Conservation (phyloP, 2,329 filamentous ascomycete species). For the Aspergillus candidus region DNA sequence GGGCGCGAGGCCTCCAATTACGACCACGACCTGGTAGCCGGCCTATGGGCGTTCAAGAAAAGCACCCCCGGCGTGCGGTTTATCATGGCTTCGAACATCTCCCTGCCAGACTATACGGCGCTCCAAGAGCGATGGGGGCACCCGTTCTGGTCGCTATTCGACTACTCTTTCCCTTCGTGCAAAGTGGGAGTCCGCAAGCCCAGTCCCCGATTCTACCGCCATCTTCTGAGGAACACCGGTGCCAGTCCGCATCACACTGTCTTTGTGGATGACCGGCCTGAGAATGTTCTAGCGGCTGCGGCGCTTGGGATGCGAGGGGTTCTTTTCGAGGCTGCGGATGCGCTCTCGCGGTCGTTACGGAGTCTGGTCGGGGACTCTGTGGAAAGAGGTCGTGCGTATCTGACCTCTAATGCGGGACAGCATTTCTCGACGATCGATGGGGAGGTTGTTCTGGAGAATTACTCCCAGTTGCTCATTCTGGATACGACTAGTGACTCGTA, state of each 20-base stretch:
- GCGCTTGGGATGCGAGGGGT: conserved; percentile 26
- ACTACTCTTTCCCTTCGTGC: conserved; percentile 30
- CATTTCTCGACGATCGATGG: conserved; percentile 17
- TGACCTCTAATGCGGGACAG: not conserved
- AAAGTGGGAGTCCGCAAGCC: conserved; percentile 32
- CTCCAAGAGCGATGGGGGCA: not conserved
- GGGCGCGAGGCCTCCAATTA: too few relatives aligned
- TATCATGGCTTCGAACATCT: not conserved
- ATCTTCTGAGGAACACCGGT: conserved; percentile 22
- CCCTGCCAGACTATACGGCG: not conserved
- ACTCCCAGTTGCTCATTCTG: conserved; percentile 25
- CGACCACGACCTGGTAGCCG: too few relatives aligned
- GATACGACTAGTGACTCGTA: conserved; percentile 17
- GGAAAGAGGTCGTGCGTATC: conserved; percentile 3
- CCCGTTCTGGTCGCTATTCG: conserved; percentile 26
- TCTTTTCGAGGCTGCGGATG: not conserved
- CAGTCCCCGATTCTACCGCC: conserved; percentile 26
- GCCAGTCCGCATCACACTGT: conserved; percentile 13
- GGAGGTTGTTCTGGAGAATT: conserved; percentile 21
- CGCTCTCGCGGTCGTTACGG: not conserved
- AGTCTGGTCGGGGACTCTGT: conserved; percentile 6
- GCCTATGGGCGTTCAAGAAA: too few relatives aligned
- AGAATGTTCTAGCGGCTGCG: conserved; percentile 22
- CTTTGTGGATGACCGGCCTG: conserved; percentile 27
- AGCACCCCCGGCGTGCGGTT: too few relatives aligned